A percentile compares a stretch with the other conserved stretches of the same genome.
phyloP scores from a whole-genome alignment of 192 early-diverging fungal genomes.

The Neocallimastix lanati region DNA sequence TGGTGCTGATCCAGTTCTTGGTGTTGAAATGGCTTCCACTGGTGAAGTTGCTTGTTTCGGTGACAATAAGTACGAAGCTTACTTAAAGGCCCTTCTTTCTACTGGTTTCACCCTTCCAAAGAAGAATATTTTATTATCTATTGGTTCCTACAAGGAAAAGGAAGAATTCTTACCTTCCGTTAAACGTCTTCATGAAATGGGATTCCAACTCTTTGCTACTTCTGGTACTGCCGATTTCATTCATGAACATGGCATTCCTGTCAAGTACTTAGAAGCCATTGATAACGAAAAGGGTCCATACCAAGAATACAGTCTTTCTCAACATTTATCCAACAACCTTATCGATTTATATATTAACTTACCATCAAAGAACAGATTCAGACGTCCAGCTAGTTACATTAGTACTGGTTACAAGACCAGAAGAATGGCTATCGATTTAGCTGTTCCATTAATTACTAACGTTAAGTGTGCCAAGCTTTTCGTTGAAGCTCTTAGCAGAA shows the following conservation, averaged over 20 bases:
- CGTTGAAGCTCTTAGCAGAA: slow-evolving; percentile 79
- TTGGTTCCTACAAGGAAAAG: slow-evolving; percentile 98
- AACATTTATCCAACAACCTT: slow-evolving; percentile 88
- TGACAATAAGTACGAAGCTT: slow-evolving; percentile 92
- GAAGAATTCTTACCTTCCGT: slow-evolving; percentile 85
- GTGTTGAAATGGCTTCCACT: slow-evolving; percentile 98
- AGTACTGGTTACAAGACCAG: slow-evolving; percentile 84
- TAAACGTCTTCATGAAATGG: slow-evolving; percentile 57
- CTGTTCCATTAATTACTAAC: slow-evolving; percentile 93
- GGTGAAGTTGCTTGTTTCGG: slow-evolving; percentile 99
- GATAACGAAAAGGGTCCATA: slow-evolving; percentile 18
- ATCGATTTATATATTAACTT: slow-evolving; percentile 98
- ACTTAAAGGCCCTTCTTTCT: slow-evolving; percentile 83
- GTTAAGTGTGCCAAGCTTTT: slow-evolving; percentile 98
- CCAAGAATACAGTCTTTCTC: slow-evolving; percentile 76
- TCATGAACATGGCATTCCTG: slow-evolving; percentile 79
- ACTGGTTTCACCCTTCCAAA: slow-evolving; percentile 83
- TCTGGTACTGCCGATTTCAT: slow-evolving; percentile 93
- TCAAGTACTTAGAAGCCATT: slow-evolving; percentile 75
- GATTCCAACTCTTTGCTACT: slow-evolving; percentile 88
- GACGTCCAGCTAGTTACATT: slow-evolving; percentile 87
- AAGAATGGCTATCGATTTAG: slow-evolving; percentile 94
- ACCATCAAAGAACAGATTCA: slow-evolving; percentile 92
- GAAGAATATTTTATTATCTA: slow-evolving; percentile 91
- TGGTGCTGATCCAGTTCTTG: slow-evolving; percentile 92